Evolutionary conservation across 441 rosid species (phyloP).

Genomic region (Gossypium aridum): DNA sequence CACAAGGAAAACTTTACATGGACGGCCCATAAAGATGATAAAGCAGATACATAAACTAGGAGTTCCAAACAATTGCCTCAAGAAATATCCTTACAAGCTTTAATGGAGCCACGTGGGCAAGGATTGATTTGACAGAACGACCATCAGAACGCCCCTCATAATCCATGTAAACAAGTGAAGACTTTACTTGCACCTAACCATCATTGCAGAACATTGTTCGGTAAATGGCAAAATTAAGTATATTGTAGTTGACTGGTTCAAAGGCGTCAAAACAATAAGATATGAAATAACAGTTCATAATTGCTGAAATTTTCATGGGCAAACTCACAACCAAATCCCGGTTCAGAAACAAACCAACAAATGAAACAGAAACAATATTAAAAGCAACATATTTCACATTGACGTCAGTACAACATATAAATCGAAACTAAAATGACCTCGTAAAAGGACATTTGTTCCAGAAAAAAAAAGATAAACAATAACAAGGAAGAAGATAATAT

Average conservation of each 20-base stretch:
- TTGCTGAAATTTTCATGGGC: background rate
- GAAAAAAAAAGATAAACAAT: background rate
- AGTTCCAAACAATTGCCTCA: background rate
- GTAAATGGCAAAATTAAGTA: background rate
- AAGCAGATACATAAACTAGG: background rate
- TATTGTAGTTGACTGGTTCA: conserved; percentile 6
- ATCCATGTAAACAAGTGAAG: conserved; percentile 74
- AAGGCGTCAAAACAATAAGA: background rate
- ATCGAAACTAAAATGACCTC: background rate
- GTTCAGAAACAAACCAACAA: background rate
- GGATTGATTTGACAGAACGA: conserved; percentile 87
- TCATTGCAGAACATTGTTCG: conserved; percentile 16
- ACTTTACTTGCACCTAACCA: conserved; percentile 85
- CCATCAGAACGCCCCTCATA: conserved; percentile 96
- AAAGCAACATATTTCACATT: background rate
- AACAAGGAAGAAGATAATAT: background rate
- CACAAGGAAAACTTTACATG: background rate
- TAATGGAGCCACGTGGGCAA: conserved; percentile 86
- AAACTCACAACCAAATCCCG: background rate
- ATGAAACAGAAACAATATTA: background rate
- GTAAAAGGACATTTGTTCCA: background rate
- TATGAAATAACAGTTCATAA: background rate
- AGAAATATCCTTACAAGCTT: conserved; percentile 65
- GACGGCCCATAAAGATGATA: background rate
- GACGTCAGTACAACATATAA: background rate